A percentile compares a stretch with the other conserved stretches of the same genome.
Evolutionary conservation across 2,329 filamentous ascomycete species (phyloP).

Genomic region (Trichoderma sp.): DNA sequence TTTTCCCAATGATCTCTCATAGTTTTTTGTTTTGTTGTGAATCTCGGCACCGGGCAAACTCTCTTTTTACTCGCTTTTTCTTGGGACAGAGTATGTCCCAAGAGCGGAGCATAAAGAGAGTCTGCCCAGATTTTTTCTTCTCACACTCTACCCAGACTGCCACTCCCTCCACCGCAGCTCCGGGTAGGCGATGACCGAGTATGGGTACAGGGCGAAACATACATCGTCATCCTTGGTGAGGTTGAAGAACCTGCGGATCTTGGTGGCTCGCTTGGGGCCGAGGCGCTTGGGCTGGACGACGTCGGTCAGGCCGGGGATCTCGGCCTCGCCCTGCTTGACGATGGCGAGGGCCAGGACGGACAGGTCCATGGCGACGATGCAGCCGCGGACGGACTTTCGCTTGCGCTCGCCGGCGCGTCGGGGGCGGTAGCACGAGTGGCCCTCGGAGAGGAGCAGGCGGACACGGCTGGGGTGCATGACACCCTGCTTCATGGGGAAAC

Average conservation of each 20-base stretch:
- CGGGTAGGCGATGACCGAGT: slow-evolving; percentile 71
- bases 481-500: slow-evolving; percentile 99
- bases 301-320: slow-evolving; percentile 96
- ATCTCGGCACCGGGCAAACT: slow-evolving; percentile 22
- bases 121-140: slow-evolving; percentile 38
- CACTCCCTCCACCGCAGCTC: slow-evolving; percentile 49
- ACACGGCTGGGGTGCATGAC: slow-evolving; percentile 99
- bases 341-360: slow-evolving; percentile 91
- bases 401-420: slow-evolving; percentile 98
- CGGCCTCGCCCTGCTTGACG: slow-evolving; percentile 95
- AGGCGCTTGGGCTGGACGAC: slow-evolving; percentile 98
- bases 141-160: slow-evolving; percentile 63
- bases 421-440: slow-evolving; percentile 99
- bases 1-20: slow-evolving; percentile 34
- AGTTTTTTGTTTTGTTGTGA: slow-evolving; percentile 33
- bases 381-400: slow-evolving; percentile 98
- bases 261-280: slow-evolving; percentile 98
- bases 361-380: slow-evolving; percentile 96
- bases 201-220: slow-evolving; percentile 64
- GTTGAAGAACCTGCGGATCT: slow-evolving; percentile 99
- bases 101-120: background rate
- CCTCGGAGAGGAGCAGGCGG: slow-evolving; percentile 90
- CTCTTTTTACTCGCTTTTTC: background rate
- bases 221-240: slow-evolving; percentile 99
- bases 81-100: background rate